Evolutionary conservation across 805 yeast genomes (phyloP), one percentile per base, ranked within the genome.

Genomic region (Candida pini): DNA sequence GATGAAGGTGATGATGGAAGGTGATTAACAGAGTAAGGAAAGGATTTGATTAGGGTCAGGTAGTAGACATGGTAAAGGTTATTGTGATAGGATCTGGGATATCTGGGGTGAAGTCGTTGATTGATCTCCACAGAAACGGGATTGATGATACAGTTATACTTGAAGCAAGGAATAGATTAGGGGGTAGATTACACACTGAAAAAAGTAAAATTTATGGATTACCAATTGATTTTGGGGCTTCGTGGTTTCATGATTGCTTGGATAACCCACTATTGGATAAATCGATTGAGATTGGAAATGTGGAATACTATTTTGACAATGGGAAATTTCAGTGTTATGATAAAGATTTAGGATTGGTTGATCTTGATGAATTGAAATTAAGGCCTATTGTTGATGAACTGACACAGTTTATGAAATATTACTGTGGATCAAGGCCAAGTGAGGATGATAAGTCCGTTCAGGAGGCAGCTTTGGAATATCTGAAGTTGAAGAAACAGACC

Each of bases 201-300:
- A 28, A 22, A 22, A 36, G 47, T 34, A 28, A 49, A 18, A 47
- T 50, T 3, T 31, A 48, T 6, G 57, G 56, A 6, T 38, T 51
- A 9, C 47, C 58, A 6, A 71, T 80, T 37, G 95, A 87, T 53
- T 45, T 86, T 14, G 96, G 96, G 1, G 96, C 95, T 0, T 75
- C 90, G 9, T 88, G 96, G 96, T 83, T 82, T 54, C 96, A 88
- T 50, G 95, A 86, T 44, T 73, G 87, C 5, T 58, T 85, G 33
- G 66, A 69, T 28, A 88, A 88, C 50, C 62, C 73, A 2, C 63
- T 83, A 18, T 72, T 85, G 37, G 58, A 65, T 22, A 75, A 72
- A 41, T 76, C 67, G 2, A 51, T 48, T 31, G 38, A 29, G 2
- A 47, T 45, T 14, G 53, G 49, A 5, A 47, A 58, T 32, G 57